A percentile compares a stretch with the other conserved stretches of the same genome.
Conservation (phyloP, 352 stramenopile species). For the Blastocystis sp. region DNA sequence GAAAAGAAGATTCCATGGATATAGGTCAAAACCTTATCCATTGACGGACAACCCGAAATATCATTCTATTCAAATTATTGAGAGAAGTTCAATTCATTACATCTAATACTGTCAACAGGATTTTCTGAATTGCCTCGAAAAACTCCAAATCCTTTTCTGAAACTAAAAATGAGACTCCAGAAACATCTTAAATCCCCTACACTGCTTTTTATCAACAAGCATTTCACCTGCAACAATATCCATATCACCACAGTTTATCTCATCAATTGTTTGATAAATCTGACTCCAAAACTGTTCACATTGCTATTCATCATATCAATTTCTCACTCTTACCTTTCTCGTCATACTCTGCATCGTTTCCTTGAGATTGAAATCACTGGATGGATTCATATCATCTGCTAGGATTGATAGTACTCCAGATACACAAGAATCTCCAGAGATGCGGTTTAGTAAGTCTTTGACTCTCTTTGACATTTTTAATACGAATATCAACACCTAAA, state of each 20-base stretch:
- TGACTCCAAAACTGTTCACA: conserved; percentile 25
- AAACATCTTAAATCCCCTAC: background rate
- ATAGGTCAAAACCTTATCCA: background rate
- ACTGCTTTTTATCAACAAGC: background rate
- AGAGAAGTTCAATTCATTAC: background rate
- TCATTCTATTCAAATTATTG: conserved; percentile 35
- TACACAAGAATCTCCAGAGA: conserved; percentile 10
- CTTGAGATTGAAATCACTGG: conserved; percentile 13
- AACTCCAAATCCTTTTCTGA: conserved; percentile 28
- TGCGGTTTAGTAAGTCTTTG: background rate
- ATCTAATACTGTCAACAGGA: background rate
- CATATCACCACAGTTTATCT: background rate
- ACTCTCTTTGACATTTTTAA: conserved; percentile 11
- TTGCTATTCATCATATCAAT: conserved; percentile 1
- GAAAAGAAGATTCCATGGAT: conserved; percentile 38
- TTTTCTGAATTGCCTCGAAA: conserved; percentile 20
- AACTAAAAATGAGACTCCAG: background rate
- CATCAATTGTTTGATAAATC: background rate
- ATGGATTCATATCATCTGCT: conserved; percentile 52
- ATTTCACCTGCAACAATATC: background rate
- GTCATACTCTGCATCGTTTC: conserved; percentile 51
- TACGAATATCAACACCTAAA: background rate
- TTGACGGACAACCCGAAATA: background rate
- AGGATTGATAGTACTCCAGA: conserved; percentile 16
- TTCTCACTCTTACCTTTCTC: background rate